Evolutionary conservation across 495 filamentous ascomycete species (phyloP), one percentile per base, ranked within the genome.

Genomic region (Neurospora terricola): DNA sequence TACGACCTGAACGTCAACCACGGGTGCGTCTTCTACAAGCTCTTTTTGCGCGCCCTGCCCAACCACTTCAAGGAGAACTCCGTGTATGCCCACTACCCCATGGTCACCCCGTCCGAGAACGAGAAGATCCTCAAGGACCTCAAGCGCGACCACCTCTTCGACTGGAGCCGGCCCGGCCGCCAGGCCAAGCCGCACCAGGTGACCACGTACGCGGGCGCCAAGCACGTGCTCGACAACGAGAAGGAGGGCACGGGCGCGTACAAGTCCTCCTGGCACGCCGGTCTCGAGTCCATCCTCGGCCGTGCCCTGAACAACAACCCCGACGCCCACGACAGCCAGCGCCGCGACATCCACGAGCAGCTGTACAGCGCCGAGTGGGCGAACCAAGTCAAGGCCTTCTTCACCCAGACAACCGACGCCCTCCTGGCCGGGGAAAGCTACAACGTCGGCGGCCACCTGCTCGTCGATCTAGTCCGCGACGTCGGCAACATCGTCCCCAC

Each of bases 51-150:
- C 27, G 91, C 93, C 3, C 94, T 97, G 86, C 93, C 93, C 3
- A 87, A 91, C 75, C 88, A 90, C 78, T 95, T 92, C 88, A 91
- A 90, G 79, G 78, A 83, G 38, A 91, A 96, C 81, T 94, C 92
- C 1, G 89, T 94, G 73, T 96, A 96, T 73, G 92, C 92, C n/a
- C 91, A 94, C 76, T 96, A 92, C 78, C 93, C 93, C 5, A 92
- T 97, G 88, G 93, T 91, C 7, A 90, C 92, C 34, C 81, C 81
- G 2, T 77, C 76, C 4, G 93, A 96, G 80, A 96, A 92, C 76
- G 81, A 84, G 48, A 89, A 88, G 76, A 95, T 96, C 75, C 86
- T 91, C 78, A 92, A 89, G 76, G 82, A 87, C 71, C 87, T 96
- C n/a, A 88, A 89, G 68, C 86, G 89, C 69, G 91, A 88, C 70